Evolutionary conservation across 2,329 filamentous ascomycete genomes (phyloP).

Genomic region (Fusarium burgessii): DNA sequence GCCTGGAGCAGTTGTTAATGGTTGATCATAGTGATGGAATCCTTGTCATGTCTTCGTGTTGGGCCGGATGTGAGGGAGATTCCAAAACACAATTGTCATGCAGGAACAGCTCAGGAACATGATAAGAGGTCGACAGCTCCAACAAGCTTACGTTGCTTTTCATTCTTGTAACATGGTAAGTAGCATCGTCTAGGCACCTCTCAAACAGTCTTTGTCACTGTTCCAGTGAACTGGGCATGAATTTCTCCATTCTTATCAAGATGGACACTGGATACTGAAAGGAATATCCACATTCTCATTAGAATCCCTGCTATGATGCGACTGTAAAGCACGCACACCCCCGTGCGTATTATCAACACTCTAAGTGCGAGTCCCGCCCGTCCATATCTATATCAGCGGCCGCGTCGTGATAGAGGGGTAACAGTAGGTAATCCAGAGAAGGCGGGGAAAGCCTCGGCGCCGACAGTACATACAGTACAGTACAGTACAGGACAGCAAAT

Average conservation of each 20-base stretch:
- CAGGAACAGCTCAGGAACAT: constrained; percentile 42
- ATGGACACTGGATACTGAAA: background rate
- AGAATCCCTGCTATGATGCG: constrained; percentile 18
- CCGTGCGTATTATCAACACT: constrained; percentile 25
- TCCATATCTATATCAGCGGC: constrained; percentile 12
- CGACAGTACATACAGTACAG: background rate
- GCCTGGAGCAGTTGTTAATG: constrained; percentile 7
- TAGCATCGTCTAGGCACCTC: constrained; percentile 3
- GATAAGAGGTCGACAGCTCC: constrained; percentile 13
- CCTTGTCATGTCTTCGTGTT: constrained; percentile 18
- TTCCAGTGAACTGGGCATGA: constrained; percentile 22
- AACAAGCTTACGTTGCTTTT: constrained; percentile 15
- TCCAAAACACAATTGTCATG: constrained; percentile 35
- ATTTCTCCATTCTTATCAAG: constrained; percentile 33
- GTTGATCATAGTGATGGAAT: constrained; percentile 12
- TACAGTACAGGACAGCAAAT: constrained; percentile 23
- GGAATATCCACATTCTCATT: constrained; percentile 18
- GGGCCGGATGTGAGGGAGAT: background rate
- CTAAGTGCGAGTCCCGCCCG: constrained; percentile 26
- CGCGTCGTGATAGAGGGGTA: constrained; percentile 30
- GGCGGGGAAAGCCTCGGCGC: constrained; percentile 35
- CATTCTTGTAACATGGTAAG: background rate
- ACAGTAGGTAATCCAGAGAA: constrained; percentile 22
- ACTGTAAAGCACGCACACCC: constrained; percentile 22
- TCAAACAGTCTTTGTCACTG: constrained; percentile 9